Conservation (phyloP, 2,329 filamentous ascomycete species). For the Paecilomyces sp. region DNA sequence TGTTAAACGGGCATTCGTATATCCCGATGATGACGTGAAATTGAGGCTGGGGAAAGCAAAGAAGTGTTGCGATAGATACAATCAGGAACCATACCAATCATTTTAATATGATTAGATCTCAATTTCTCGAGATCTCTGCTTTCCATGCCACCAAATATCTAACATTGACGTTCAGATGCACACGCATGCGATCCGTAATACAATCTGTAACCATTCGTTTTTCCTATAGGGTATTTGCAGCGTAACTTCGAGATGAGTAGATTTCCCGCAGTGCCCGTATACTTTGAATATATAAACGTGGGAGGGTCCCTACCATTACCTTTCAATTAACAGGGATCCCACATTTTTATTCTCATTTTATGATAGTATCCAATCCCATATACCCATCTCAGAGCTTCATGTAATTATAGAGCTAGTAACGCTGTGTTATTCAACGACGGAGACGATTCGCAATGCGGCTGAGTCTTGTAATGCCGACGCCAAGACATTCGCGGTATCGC, state of each 20-base stretch:
- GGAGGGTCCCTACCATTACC: too few species aligned
- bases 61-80: background rate
- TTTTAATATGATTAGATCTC: background rate
- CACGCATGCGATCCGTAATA: too few species aligned
- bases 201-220: too few species aligned
- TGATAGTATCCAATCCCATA: background rate
- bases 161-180: too few species aligned
- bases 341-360: too few species aligned
- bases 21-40: conserved; percentile 17
- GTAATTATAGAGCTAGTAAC: background rate
- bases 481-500: conserved; percentile 1
- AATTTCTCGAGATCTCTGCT: background rate
- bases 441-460: background rate
- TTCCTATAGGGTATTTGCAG: too few species aligned
- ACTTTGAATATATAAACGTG: too few species aligned
- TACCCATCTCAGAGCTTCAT: background rate
- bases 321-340: too few species aligned
- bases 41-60: background rate
- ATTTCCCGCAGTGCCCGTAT: too few species aligned
- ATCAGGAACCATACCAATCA: background rate
- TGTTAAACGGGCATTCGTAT: conserved; percentile 1
- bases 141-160: background rate
- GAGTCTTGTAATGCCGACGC: background rate
- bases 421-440: background rate
- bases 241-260: too few species aligned